Base-by-base conservation (phyloP, 257 asterid genomes). In the Parsonsia alboflavescens region DNA sequence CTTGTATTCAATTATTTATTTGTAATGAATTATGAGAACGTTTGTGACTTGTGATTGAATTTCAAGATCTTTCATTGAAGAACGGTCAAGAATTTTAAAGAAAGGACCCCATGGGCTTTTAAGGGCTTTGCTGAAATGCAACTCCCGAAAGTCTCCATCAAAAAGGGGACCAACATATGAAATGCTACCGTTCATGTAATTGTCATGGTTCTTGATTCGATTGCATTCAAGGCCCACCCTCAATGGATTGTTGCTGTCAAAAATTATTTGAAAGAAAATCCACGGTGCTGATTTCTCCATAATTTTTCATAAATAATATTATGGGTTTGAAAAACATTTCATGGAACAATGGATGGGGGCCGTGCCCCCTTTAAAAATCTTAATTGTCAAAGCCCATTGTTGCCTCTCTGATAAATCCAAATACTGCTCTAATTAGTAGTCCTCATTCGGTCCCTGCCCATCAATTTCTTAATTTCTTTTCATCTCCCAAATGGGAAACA, bases 401-500 rank as follows among this genome's bases (percentile, higher is more conserved):
- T 30, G 22, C 11, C n/a, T 62, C 44, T 58, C 0, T 10, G 3
- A 22, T 30, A 13, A 62, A 6, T 62, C 46, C 12, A 62, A 62
- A 28, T 2, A 13, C n/a, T 3, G 3, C 21, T 61, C 13, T 16
- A 30, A 15, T 30, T 13, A 13, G 46, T 62, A 16, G 68, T 45
- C 21, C 46, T 30, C 11, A 62, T 13, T 30, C 17, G 68, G 68
- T 62, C 68, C 68, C 68, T 30, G 46, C 68, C 68, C 68, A 62
- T 62, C 33, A 62, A 30, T 10, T 50, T 16, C 24, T 21, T 56
- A 2, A 62, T 33, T 33, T 30, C 68, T 0, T 1, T 33, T 5
- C 16, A 5, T 5, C 26, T 61, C 45, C 6, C 63, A 53, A 24
- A 53, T 6, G 44, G 44, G 44, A 0, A 6, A 41, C 44, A 41